A percentile compares a stretch with the other conserved stretches of the same genome.
Evolutionary conservation across 768 basidiomycete species (phyloP).

Genomic region (Mrakia blollopis): DNA sequence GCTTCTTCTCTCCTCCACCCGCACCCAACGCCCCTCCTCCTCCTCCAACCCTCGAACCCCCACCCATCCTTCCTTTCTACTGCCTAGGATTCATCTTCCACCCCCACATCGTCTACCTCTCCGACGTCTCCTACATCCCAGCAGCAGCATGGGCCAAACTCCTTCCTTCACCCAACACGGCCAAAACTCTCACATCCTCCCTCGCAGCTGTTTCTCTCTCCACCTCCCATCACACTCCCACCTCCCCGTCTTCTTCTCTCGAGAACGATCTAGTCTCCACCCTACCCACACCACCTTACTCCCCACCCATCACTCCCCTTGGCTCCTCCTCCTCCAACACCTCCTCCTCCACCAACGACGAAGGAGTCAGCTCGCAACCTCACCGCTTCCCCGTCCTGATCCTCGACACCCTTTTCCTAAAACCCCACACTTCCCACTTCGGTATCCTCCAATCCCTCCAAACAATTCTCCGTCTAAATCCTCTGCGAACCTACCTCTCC

Average conservation of each 20-base stretch:
- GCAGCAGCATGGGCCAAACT: constrained; percentile 36
- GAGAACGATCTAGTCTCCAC: constrained; percentile 37
- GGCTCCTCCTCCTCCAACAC: constrained; percentile 37
- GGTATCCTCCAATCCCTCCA: constrained; percentile 62
- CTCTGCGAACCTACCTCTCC: constrained; percentile 62
- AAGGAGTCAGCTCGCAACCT: too few species aligned
- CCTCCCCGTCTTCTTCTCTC: constrained; percentile 48
- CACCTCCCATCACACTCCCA: constrained; percentile 56
- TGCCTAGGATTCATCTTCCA: constrained; percentile 49
- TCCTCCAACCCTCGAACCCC: constrained; percentile 55
- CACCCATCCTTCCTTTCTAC: constrained; percentile 40
- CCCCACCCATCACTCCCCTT: constrained; percentile 40
- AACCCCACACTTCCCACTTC: constrained; percentile 70
- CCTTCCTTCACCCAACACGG: neutral
- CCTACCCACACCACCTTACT: constrained; percentile 48
- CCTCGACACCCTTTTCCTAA: constrained; percentile 65
- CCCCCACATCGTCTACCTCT: constrained; percentile 66
- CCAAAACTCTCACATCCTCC: constrained; percentile 11
- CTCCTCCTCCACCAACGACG: neutral
- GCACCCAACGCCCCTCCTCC: constrained; percentile 49
- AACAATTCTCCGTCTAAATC: constrained; percentile 56
- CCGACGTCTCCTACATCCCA: constrained; percentile 77
- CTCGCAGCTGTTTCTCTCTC: constrained; percentile 51
- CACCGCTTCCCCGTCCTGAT: constrained; percentile 55
- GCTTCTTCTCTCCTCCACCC: constrained; percentile 53